These are phyloP conservation scores for Onygena corvina DNA, from an alignment of 2,329 filamentous ascomycete species.

Conservation along the genomic window DNA sequence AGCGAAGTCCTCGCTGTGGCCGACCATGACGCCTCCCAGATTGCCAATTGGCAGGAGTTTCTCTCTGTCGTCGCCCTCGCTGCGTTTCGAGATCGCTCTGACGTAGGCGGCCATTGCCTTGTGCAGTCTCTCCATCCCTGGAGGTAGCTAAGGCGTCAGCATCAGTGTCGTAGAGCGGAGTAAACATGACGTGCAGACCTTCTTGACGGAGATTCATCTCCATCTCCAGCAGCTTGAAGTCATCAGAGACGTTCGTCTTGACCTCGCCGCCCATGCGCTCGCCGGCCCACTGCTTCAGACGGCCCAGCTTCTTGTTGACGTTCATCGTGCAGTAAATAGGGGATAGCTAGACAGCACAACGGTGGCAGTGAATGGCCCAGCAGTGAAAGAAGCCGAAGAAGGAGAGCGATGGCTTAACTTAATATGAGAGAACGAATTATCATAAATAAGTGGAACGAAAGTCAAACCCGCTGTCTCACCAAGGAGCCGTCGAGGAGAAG, in stretches of 20 bases:
- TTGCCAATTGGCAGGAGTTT: constrained; percentile 69
- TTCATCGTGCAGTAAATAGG: constrained; percentile 37
- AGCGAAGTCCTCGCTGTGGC: constrained; percentile 87
- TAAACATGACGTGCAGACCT: constrained; percentile 42
- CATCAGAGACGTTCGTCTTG: constrained; percentile 75
- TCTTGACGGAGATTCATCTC: constrained; percentile 86
- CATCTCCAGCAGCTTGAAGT: constrained; percentile 78
- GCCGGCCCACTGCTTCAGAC: constrained; percentile 94
- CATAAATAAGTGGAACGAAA: constrained; percentile 1
- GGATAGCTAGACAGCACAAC: background rate
- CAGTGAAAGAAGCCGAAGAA: background rate
- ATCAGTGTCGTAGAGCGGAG: background rate
- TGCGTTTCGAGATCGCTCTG: constrained; percentile 75
- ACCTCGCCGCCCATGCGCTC: constrained; percentile 90
- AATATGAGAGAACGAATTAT: background rate
- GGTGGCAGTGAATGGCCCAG: background rate
- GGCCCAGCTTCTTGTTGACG: constrained; percentile 78
- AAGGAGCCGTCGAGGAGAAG: background rate
- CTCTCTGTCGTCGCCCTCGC: constrained; percentile 76
- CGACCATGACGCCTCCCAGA: constrained; percentile 73
- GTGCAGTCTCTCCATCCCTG: constrained; percentile 84
- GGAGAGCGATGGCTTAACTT: background rate
- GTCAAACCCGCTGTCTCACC: constrained; percentile 5
- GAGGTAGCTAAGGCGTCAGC: constrained; percentile 2
- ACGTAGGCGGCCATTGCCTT: constrained; percentile 74